A percentile compares a stretch with the other conserved stretches of the same genome.
Conservation (phyloP, 2,329 filamentous ascomycete species). For the Chrysoporthe cubensis region DNA sequence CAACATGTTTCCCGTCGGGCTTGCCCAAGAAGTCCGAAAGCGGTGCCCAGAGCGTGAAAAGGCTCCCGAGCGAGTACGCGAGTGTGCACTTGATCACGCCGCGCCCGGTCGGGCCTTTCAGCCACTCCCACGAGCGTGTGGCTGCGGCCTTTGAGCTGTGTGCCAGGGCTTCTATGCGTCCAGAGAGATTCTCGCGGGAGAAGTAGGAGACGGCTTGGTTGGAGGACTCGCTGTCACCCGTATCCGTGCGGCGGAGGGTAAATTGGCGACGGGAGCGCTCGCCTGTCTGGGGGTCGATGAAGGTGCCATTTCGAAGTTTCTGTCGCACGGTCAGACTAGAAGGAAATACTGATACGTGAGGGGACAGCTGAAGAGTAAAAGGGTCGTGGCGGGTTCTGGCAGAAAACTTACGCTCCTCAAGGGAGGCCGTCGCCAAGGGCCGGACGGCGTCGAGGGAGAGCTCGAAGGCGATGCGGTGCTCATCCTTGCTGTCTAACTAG, state of each 20-base stretch:
- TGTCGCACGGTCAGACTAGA: constrained; percentile 37
- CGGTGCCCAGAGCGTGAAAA: constrained; percentile 80
- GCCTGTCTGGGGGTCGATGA: constrained; percentile 84
- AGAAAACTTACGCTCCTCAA: constrained; percentile 49
- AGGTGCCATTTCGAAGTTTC: constrained; percentile 83
- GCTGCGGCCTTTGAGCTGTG: constrained; percentile 45
- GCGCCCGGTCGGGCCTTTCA: constrained; percentile 73
- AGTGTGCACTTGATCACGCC: constrained; percentile 89
- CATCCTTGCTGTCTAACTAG: constrained; percentile 34
- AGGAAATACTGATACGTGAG: background rate
- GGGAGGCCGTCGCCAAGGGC: constrained; percentile 41
- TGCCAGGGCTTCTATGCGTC: constrained; percentile 40
- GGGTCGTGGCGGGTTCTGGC: background rate
- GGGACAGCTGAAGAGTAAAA: background rate
- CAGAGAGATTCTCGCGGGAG: constrained; percentile 41
- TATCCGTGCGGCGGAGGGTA: constrained; percentile 64
- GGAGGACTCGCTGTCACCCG: constrained; percentile 32
- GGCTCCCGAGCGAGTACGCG: constrained; percentile 83
- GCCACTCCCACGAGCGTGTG: constrained; percentile 59
- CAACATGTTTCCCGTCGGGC: constrained; percentile 91
- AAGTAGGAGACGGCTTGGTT: constrained; percentile 41
- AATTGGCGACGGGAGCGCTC: constrained; percentile 82
- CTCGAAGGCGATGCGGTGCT: constrained; percentile 36
- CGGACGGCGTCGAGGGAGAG: constrained; percentile 12
- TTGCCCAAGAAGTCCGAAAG: constrained; percentile 76